Conservation (phyloP, 116 monocot genomes). For the Dioscorea cayenensis region DNA sequence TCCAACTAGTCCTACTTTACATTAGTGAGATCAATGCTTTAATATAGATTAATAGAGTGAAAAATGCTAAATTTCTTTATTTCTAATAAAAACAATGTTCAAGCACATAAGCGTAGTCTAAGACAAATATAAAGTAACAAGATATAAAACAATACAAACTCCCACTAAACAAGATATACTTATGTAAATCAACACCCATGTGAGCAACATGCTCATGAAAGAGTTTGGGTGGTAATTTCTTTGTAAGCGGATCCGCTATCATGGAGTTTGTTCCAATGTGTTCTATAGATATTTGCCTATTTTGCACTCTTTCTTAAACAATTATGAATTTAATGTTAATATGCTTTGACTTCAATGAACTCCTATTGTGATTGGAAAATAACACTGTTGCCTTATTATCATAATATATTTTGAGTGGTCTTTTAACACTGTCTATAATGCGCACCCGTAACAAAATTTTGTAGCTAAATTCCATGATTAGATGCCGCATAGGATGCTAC, state of each 20-base stretch:
- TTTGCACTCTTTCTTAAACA: not conserved
- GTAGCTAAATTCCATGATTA: too few relatives aligned
- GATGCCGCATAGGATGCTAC: too few relatives aligned
- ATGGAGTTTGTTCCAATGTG: not conserved
- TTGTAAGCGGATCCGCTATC: not conserved
- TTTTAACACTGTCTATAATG: too few relatives aligned
- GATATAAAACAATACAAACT: not conserved
- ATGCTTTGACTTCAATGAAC: not conserved
- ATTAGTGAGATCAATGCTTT: not conserved
- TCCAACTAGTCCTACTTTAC: conserved; percentile 16
- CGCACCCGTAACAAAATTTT: too few relatives aligned
- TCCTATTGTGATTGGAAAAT: too few relatives aligned
- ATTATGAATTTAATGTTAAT: not conserved
- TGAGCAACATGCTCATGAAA: conserved; percentile 1
- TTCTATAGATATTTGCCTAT: not conserved
- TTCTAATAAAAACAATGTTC: too few relatives aligned
- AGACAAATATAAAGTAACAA: not conserved
- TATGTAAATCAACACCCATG: not conserved
- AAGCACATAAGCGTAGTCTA: too few relatives aligned
- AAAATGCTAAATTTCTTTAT: too few relatives aligned
- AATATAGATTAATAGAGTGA: too few relatives aligned
- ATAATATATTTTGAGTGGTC: too few relatives aligned
- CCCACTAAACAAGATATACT: not conserved
- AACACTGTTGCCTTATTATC: too few relatives aligned
- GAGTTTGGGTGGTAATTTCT: not conserved